These are phyloP conservation scores for Trichoderma lentiforme DNA, from an alignment of 2,329 filamentous ascomycete genomes.

Conservation along the genomic window DNA sequence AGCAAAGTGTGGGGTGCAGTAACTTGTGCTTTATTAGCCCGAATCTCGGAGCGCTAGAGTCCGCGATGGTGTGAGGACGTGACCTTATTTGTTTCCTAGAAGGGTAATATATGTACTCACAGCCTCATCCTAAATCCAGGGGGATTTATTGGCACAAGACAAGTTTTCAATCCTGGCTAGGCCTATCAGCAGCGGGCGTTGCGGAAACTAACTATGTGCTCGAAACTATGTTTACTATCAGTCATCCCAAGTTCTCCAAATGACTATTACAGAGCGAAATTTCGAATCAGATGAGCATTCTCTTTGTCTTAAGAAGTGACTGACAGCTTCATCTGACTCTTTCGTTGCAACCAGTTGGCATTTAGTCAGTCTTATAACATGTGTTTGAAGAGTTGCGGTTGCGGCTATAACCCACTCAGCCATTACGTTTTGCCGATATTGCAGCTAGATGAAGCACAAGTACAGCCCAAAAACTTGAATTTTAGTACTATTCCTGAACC, in stretches of 20 bases:
- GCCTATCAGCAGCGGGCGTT: background rate
- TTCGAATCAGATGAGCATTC: background rate
- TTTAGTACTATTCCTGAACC: background rate
- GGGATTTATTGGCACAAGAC: background rate
- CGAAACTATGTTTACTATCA: background rate
- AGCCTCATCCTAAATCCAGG: background rate
- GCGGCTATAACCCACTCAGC: background rate
- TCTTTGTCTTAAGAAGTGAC: background rate
- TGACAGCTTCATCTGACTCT: background rate
- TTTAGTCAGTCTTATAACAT: background rate
- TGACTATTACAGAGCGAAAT: background rate
- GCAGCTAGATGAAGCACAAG: background rate
- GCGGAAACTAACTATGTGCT: background rate
- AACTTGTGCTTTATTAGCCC: background rate
- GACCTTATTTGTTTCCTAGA: background rate
- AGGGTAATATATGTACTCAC: background rate
- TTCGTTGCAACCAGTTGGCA: background rate
- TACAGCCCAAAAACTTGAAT: background rate
- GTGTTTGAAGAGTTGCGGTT: too few relatives aligned
- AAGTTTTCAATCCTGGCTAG: background rate
- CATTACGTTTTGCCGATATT: background rate
- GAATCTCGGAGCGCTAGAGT: background rate
- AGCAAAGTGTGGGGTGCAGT: slow-evolving; percentile 9
- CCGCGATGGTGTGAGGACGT: background rate
- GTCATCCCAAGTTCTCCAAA: background rate